phyloP scores from a whole-genome alignment of 2,329 filamentous ascomycete species.

The Conoideocrella luteorostrata region DNA sequence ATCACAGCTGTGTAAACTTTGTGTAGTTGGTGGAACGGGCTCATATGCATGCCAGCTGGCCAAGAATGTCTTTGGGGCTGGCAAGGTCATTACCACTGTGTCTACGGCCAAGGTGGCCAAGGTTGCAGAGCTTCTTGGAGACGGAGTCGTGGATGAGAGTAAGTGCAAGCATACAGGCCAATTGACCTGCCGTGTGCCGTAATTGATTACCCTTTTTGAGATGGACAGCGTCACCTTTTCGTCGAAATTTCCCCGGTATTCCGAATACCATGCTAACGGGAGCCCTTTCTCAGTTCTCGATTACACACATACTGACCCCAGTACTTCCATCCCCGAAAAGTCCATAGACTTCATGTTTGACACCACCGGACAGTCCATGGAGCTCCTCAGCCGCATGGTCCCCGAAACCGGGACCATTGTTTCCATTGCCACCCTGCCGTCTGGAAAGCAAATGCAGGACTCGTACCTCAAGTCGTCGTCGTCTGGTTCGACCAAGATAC shows the following conservation, averaged over 20 bases:
- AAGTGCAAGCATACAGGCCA: conserved; percentile 1
- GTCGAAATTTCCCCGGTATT: too few species aligned
- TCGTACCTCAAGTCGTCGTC: conserved; percentile 21
- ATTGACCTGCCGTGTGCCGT: neutral
- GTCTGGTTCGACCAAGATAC: conserved; percentile 19
- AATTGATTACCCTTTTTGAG: too few species aligned
- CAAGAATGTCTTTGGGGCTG: conserved; percentile 36
- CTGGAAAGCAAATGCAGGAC: conserved; percentile 27
- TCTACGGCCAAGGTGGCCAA: conserved; percentile 34
- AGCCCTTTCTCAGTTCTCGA: conserved; percentile 14
- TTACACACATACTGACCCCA: conserved; percentile 16
- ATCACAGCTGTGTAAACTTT: neutral
- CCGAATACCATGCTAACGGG: neutral
- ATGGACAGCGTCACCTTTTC: too few species aligned
- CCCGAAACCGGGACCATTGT: conserved; percentile 26
- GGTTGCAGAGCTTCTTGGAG: conserved; percentile 29
- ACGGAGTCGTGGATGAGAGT: conserved; percentile 30
- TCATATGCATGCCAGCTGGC: conserved; percentile 31
- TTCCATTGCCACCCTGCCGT: conserved; percentile 29
- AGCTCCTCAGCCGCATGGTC: conserved; percentile 29
- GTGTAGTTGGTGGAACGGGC: conserved; percentile 18
- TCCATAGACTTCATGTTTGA: conserved; percentile 38
- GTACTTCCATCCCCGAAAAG: conserved; percentile 21
- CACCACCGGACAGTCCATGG: conserved; percentile 29
- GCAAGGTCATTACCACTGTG: conserved; percentile 38